These are phyloP conservation scores for Batrachochytrium dendrobatidis DNA, from an alignment of 371 early-diverging fungal species.

Conservation along the genomic window DNA sequence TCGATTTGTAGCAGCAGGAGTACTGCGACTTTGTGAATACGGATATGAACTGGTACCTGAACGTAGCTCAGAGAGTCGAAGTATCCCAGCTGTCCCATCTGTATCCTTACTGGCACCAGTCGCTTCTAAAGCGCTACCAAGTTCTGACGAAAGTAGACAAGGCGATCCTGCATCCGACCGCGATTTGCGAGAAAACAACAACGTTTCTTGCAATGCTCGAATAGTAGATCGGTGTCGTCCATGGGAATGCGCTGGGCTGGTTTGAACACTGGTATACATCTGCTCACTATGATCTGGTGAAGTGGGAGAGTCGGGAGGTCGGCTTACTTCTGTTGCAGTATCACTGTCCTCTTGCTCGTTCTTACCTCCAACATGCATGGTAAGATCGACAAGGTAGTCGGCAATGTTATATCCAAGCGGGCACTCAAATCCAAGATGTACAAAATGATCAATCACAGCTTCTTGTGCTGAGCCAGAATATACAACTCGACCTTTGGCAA, in stretches of 20 bases:
- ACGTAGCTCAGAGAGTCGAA: no score
- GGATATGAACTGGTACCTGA: no score
- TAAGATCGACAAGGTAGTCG: conserved; percentile 61
- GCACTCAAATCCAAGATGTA: conserved; percentile 40
- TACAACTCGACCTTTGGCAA: conserved; percentile 72
- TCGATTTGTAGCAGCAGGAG: no score
- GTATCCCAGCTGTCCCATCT: not conserved
- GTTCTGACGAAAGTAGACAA: not conserved
- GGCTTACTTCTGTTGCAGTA: no score
- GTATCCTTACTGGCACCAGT: not conserved
- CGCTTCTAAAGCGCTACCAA: not conserved
- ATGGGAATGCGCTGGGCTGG: no score
- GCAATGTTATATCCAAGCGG: conserved; percentile 92
- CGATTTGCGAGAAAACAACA: conserved; percentile 3
- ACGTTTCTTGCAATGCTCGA: not conserved
- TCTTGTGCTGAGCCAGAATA: conserved; percentile 59
- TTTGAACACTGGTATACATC: not conserved
- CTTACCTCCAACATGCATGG: conserved; percentile 28
- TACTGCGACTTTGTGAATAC: no score
- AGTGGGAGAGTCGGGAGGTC: no score
- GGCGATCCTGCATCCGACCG: not conserved
- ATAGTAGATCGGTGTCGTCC: not conserved
- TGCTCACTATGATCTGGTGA: no score
- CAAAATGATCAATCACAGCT: conserved; percentile 24
- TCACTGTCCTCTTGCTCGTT: not conserved